phyloP scores from a whole-genome alignment of 2,329 filamentous ascomycete genomes.

The Sclerotinia sclerotiorum region DNA sequence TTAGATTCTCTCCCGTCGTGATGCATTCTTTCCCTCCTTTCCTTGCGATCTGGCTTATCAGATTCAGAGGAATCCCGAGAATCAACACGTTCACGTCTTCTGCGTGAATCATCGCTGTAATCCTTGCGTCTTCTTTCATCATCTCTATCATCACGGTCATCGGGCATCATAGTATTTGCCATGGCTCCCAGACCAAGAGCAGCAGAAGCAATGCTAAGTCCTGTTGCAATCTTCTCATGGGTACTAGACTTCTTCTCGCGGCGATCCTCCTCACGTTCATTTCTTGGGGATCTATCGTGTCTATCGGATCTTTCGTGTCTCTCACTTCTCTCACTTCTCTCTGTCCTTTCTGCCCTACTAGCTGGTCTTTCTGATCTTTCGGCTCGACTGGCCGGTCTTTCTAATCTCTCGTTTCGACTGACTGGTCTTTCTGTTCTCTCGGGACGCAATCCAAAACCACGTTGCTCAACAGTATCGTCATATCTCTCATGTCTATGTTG shows the following conservation, averaged over 20 bases:
- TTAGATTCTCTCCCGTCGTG: slow-evolving; percentile 31
- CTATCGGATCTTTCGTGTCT: slow-evolving; percentile 28
- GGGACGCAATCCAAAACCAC: slow-evolving; percentile 30
- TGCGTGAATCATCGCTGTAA: slow-evolving; percentile 37
- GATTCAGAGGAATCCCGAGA: slow-evolving; percentile 15
- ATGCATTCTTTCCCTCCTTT: slow-evolving; percentile 32
- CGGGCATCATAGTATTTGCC: slow-evolving; percentile 36
- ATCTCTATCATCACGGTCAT: slow-evolving; percentile 36
- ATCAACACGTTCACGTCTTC: slow-evolving; percentile 32
- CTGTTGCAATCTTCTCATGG: slow-evolving; percentile 37
- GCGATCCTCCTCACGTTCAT: slow-evolving; percentile 23
- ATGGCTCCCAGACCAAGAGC: slow-evolving; percentile 39
- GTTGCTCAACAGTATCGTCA: slow-evolving; percentile 36
- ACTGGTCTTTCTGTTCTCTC: slow-evolving; percentile 26
- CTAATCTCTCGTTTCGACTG: slow-evolving; percentile 17
- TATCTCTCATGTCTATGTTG: slow-evolving; percentile 35
- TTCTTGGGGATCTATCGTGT: slow-evolving; percentile 23
- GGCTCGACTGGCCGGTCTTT: not conserved
- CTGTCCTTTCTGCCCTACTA: slow-evolving; percentile 22
- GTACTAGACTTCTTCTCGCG: slow-evolving; percentile 30
- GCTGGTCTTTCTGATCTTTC: slow-evolving; percentile 4
- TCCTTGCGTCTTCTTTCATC: slow-evolving; percentile 33
- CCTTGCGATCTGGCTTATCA: slow-evolving; percentile 29
- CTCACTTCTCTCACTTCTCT: slow-evolving; percentile 25
- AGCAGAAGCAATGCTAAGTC: slow-evolving; percentile 40